Evolutionary conservation across 179 eudicot species (phyloP), one percentile per base, ranked within the genome.

Genomic region (Gypsophila paniculata): DNA sequence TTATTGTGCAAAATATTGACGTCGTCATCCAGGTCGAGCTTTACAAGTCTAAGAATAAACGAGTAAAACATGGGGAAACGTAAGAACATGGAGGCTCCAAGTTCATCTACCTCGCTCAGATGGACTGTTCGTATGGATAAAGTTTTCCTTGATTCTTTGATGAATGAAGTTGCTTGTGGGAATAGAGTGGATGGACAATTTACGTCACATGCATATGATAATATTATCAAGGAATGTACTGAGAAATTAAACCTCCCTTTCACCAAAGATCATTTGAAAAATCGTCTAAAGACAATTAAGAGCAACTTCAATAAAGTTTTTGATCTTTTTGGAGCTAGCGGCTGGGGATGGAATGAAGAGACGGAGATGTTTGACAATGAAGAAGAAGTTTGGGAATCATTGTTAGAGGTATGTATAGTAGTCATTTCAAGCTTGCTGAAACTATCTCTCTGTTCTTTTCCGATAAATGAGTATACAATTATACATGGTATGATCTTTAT

Each of bases 201-300:
- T 2, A 68, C 49, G 29, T 68, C 48, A 8, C 52, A 52, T 15
- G 60, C 60, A 7, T 68, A 68, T 29, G 71, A 68, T 0, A 68
- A 68, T 11, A 22, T 68, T 2, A 6, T 29, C 14, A 68, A 51
- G 6, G 71, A 26, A 9, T 68, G 60, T 51, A 25, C 18, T 0
- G 48, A 68, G 36, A 68, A 68, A 17, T 18, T 53, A 18, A 12
- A 29, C 0, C 18, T 3, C 7, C 26, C 49, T 0, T 29, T 68
- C 21, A 68, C 61, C 25, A 68, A 68, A 12, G 46, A 68, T 12
- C 46, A 68, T 6, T 8, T 52, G 61, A 68, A 68, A 39, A 68
- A 68, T 32, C 61, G 46, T 29, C 34, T 29, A 1, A 29, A 26
- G 38, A 68, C 42, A 0, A 49, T 68, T 15, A 49, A 68, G n/a